A percentile compares a stretch with the other conserved stretches of the same genome.
phyloP scores from a whole-genome alignment of 2,329 filamentous ascomycete genomes.

The Pseudocercospora vitis region DNA sequence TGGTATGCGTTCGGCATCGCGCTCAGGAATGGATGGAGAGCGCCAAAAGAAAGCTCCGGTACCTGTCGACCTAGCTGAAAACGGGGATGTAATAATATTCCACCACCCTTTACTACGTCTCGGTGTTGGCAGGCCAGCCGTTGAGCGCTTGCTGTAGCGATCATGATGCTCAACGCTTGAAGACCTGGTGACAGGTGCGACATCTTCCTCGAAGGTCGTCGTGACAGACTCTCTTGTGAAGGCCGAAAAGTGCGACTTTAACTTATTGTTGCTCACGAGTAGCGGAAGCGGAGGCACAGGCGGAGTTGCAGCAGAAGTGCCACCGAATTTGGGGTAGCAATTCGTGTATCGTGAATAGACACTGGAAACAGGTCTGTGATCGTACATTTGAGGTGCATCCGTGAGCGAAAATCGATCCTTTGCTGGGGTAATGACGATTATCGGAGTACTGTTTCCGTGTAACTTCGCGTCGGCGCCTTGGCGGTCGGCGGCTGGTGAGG shows the following conservation, averaged over 20 bases:
- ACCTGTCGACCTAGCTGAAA: constrained; percentile 41
- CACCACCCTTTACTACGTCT: constrained; percentile 70
- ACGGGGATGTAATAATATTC: constrained; percentile 74
- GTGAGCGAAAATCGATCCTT: constrained; percentile 56
- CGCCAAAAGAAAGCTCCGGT: constrained; percentile 28
- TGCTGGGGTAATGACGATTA: constrained; percentile 56
- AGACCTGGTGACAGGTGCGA: no score
- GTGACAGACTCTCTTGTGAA: constrained; percentile 38
- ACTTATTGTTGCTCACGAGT: constrained; percentile 25
- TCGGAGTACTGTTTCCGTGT: constrained; percentile 42
- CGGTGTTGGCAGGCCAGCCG: constrained; percentile 48
- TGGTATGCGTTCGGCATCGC: constrained; percentile 21
- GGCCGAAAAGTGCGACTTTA: constrained; percentile 15
- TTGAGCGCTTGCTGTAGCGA: constrained; percentile 10
- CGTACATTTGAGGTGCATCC: constrained; percentile 41
- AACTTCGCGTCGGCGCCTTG: not conserved
- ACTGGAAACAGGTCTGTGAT: constrained; percentile 54
- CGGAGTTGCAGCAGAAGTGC: constrained; percentile 48
- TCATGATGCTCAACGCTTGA: no score
- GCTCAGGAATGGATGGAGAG: constrained; percentile 25
- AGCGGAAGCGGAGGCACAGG: constrained; percentile 62
- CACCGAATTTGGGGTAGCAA: constrained; percentile 20
- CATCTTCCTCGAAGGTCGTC: constrained; percentile 49
- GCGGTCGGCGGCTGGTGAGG: not conserved
- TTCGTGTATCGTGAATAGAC: constrained; percentile 60